phyloP scores from a whole-genome alignment of 2,329 filamentous ascomycete genomes.

The Xylariales sp. region DNA sequence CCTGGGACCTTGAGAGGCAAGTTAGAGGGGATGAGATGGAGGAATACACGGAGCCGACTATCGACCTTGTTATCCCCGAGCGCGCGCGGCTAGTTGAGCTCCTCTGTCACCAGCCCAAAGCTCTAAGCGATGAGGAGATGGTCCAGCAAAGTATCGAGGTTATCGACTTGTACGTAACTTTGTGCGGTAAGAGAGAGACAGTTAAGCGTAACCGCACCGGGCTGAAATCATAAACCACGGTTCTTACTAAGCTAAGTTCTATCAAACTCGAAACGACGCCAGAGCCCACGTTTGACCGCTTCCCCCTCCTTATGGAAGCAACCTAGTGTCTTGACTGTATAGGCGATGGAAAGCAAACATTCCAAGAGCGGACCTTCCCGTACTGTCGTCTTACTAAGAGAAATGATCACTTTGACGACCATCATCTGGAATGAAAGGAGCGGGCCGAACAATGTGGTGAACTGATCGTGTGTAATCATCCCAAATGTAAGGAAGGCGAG shows the following conservation, averaged over 20 bases:
- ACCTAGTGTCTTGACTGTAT: slow-evolving; percentile 17
- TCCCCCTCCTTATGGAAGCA: slow-evolving; percentile 16
- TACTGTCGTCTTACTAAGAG: slow-evolving; percentile 13
- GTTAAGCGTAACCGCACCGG: slow-evolving; percentile 4
- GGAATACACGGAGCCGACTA: slow-evolving; percentile 12
- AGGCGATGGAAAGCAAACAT: slow-evolving; percentile 11
- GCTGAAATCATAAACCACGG: not conserved
- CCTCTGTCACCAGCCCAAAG: slow-evolving; percentile 13
- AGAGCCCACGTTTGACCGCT: slow-evolving; percentile 10
- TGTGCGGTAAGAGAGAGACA: slow-evolving; percentile 12
- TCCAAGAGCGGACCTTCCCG: slow-evolving; percentile 13
- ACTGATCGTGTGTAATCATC: slow-evolving; percentile 14
- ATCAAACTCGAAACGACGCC: slow-evolving; percentile 3
- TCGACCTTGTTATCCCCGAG: slow-evolving; percentile 14
- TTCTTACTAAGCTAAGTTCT: too few species aligned
- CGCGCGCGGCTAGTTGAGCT: slow-evolving; percentile 13
- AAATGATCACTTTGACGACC: slow-evolving; percentile 20
- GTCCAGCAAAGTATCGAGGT: slow-evolving; percentile 10
- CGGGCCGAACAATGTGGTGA: slow-evolving; percentile 11
- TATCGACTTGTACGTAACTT: slow-evolving; percentile 10
- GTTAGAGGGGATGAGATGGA: slow-evolving; percentile 16
- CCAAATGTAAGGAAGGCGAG: slow-evolving; percentile 13
- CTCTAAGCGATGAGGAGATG: slow-evolving; percentile 9
- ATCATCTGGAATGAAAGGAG: slow-evolving; percentile 15
- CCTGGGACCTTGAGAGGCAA: slow-evolving; percentile 24